Base-by-base conservation (phyloP, 805 yeast species). In the Crinitomyces ghanaensis region DNA sequence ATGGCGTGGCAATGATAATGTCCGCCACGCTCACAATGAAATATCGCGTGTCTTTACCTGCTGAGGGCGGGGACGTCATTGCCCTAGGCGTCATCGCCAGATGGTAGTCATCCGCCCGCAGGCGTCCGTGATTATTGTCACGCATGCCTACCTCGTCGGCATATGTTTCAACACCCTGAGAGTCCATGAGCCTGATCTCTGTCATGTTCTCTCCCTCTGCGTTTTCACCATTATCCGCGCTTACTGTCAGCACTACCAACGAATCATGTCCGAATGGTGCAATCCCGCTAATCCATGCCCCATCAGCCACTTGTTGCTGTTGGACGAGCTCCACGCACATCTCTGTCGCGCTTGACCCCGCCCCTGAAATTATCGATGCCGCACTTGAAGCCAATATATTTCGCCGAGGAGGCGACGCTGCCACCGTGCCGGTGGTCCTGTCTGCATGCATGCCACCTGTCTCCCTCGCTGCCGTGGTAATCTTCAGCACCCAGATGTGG, bases 221-320 rank as follows among this genome's bases (percentile, higher is more conserved):
- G 23, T 35, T 24, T 11, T 31, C 31, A 19, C 25, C 40, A 6
- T 40, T 17, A 6, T 70, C 64, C 21, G 67, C 63, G 33, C 60
- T 57, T 46, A 66, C 70, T 6, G 78, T 66, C 30, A 78, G 56
- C 3, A 79, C 54, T 54, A 85, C 60, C 49, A 83, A 59, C 31
- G 72, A 68, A 41, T 79, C 86, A 37, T 78, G 84, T 40, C 71
- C 73, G 48, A 77, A 78, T n/a, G 77, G 69, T 1, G 83, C 70
- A 11, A 84, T 65, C 1, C 96, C 96, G 2, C 88, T 74, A 14
- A 88, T 67, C n/a, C n/a, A n/a, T n/a, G n/a, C n/a, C n/a, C n/a
- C n/a, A n/a, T n/a, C n/a, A n/a, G n/a, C 75, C 1, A 60, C 34
- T 8, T 50, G 39, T 35, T 59, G 44, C 13, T 60, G 56, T 45